Evolutionary conservation across 148 eudicot species (phyloP).

Genomic region (Rhododendron griersonianum): DNA sequence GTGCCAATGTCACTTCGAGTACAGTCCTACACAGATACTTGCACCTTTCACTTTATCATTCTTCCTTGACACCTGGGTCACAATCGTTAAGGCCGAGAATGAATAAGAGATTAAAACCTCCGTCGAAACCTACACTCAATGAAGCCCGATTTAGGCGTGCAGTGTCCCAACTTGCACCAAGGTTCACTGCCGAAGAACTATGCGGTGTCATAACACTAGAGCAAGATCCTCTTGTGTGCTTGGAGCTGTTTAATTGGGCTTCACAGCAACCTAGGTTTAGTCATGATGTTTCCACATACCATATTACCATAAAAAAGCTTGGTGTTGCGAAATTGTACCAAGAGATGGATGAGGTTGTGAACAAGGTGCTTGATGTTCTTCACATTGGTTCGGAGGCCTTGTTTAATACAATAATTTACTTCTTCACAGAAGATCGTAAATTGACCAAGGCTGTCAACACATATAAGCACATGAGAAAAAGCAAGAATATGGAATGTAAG

Average conservation of each 20-base stretch:
- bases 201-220: slow-evolving; percentile 36
- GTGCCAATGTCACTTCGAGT: background rate
- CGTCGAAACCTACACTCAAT: slow-evolving; percentile 52
- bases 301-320: slow-evolving; percentile 62
- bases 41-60: slow-evolving; percentile 19
- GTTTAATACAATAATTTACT: slow-evolving; percentile 67
- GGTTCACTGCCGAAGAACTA: slow-evolving; percentile 71
- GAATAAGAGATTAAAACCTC: slow-evolving; percentile 39
- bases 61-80: slow-evolving; percentile 24
- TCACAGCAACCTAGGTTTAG: slow-evolving; percentile 58
- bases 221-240: slow-evolving; percentile 68
- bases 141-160: slow-evolving; percentile 43
- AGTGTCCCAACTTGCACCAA: slow-evolving; percentile 57
- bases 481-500: slow-evolving; percentile 43
- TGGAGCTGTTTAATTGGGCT: slow-evolving; percentile 74
- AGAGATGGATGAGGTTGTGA: slow-evolving; percentile 74
- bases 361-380: slow-evolving; percentile 57
- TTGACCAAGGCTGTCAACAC: slow-evolving; percentile 63
- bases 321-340: slow-evolving; percentile 64
- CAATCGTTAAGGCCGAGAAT: slow-evolving; percentile 48
- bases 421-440: slow-evolving; percentile 65
- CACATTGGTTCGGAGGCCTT: slow-evolving; percentile 61
- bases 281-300: slow-evolving; percentile 55
- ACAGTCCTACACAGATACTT: background rate
- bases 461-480: slow-evolving; percentile 63